These are phyloP conservation scores for Calonectria montana DNA, from an alignment of 2,329 filamentous ascomycete species.

Conservation along the genomic window DNA sequence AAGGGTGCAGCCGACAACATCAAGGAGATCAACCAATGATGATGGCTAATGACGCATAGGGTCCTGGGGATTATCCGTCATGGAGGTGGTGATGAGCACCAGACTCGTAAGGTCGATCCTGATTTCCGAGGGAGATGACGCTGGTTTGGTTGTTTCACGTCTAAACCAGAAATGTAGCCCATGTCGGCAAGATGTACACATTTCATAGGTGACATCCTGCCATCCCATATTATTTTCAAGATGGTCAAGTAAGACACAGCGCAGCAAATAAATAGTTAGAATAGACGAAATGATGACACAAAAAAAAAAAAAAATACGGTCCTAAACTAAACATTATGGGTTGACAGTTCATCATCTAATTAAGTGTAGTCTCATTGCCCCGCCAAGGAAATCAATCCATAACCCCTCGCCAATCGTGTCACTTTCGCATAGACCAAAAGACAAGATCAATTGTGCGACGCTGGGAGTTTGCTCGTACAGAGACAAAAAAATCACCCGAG, in stretches of 20 bases:
- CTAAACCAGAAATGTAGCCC: background rate
- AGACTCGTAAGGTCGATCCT: background rate
- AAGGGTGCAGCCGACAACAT: background rate
- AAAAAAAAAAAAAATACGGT: background rate
- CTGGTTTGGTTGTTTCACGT: background rate
- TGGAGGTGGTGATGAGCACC: constrained; percentile 2
- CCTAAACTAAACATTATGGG: background rate
- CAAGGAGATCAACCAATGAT: constrained; percentile 2
- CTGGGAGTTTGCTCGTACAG: background rate
- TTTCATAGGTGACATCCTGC: background rate
- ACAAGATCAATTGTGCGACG: background rate
- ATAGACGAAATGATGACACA: background rate
- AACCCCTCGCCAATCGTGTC: background rate
- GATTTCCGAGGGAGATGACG: constrained; percentile 13
- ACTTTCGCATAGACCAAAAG: background rate
- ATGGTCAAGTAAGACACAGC: background rate
- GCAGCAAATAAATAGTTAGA: background rate
- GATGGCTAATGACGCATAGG: constrained; percentile 12
- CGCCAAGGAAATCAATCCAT: background rate
- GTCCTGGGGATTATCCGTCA: background rate
- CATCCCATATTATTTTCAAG: background rate
- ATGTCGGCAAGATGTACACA: background rate
- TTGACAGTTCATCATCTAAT: background rate
- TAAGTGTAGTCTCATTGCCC: background rate
- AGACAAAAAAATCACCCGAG: background rate